These are phyloP conservation scores for Juglanconis juglandina DNA, from an alignment of 2,329 filamentous ascomycete species.

Conservation along the genomic window DNA sequence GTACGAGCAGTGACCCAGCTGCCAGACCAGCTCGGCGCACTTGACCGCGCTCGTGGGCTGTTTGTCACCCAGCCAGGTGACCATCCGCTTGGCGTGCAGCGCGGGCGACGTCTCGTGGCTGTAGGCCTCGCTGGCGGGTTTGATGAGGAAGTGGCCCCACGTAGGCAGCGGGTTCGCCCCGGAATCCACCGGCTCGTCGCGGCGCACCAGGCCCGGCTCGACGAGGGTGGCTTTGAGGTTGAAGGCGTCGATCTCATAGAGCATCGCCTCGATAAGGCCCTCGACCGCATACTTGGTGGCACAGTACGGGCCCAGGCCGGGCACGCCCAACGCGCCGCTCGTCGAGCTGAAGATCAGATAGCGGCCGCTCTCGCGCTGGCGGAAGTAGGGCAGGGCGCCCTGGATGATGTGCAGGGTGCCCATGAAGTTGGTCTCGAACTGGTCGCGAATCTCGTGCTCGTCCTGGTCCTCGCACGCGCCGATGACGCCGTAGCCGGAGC, in stretches of 20 bases:
- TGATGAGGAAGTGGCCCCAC: conserved; percentile 91
- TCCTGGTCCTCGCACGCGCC: conserved; percentile 96
- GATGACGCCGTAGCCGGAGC: conserved; percentile 92
- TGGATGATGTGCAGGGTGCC: conserved; percentile 93
- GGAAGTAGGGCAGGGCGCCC: conserved; percentile 81
- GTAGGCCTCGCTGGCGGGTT: conserved; percentile 80
- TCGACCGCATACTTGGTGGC: conserved; percentile 97
- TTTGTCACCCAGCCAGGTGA: conserved; percentile 89
- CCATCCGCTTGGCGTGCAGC: conserved; percentile 82
- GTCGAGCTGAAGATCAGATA: conserved; percentile 96
- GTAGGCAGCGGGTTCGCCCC: conserved; percentile 61
- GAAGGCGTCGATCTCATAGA: conserved; percentile 89
- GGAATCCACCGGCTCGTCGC: conserved; percentile 68
- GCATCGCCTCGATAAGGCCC: conserved; percentile 90
- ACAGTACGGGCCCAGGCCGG: conserved; percentile 89
- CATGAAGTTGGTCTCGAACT: conserved; percentile 98
- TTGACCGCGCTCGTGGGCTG: conserved; percentile 92
- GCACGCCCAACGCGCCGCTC: conserved; percentile 86
- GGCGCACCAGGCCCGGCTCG: conserved; percentile 81
- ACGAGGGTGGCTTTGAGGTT: conserved; percentile 93
- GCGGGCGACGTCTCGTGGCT: conserved; percentile 74
- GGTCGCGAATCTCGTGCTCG: conserved; percentile 88
- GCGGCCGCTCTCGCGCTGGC: conserved; percentile 68
- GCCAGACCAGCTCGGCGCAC: conserved; percentile 90
- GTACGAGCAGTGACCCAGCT: conserved; percentile 90